Evolutionary conservation across 1,284 basidiomycete species (phyloP).

Genomic region (Wolfiporia cocos): DNA sequence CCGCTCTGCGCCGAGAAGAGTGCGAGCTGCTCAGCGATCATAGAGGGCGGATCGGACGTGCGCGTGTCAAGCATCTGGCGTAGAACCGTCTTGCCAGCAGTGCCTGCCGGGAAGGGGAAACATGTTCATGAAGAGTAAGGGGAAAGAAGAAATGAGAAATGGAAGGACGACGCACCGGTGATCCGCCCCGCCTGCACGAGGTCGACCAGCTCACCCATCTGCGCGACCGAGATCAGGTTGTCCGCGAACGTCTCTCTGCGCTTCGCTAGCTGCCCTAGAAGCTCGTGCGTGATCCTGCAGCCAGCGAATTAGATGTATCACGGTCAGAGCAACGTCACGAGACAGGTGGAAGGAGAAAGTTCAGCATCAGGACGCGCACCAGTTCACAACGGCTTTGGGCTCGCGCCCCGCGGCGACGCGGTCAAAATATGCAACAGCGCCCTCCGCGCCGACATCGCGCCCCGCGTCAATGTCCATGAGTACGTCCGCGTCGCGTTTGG

Average conservation of each 20-base stretch:
- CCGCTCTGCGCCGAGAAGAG: constrained; percentile 35
- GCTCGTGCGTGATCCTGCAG: constrained; percentile 82
- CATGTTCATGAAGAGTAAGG: too few relatives aligned
- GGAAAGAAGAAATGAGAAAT: too few relatives aligned
- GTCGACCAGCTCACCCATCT: constrained; percentile 76
- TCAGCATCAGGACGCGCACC: constrained; percentile 44
- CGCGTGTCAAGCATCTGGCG: constrained; percentile 52
- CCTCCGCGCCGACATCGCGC: constrained; percentile 54
- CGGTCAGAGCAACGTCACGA: too few relatives aligned
- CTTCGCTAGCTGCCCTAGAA: constrained; percentile 71
- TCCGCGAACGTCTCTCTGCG: constrained; percentile 55
- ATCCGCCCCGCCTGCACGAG: constrained; percentile 63
- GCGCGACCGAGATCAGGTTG: constrained; percentile 52
- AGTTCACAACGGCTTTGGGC: constrained; percentile 76
- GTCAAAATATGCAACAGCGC: constrained; percentile 75
- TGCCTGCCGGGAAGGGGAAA: too few relatives aligned
- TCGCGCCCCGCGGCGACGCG: constrained; percentile 50
- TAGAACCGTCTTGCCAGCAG: constrained; percentile 67
- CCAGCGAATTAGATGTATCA: neutral
- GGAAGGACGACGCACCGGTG: constrained; percentile 51
- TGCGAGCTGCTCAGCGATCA: constrained; percentile 44
- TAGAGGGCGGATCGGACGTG: constrained; percentile 29
- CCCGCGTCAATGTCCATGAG: constrained; percentile 70
- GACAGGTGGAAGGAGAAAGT: too few relatives aligned
- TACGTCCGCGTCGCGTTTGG: constrained; percentile 65